Evolutionary conservation across 371 early-diverging fungal species (phyloP), one percentile per base, ranked within the genome.

Genomic region (Umbelopsis sp.): DNA sequence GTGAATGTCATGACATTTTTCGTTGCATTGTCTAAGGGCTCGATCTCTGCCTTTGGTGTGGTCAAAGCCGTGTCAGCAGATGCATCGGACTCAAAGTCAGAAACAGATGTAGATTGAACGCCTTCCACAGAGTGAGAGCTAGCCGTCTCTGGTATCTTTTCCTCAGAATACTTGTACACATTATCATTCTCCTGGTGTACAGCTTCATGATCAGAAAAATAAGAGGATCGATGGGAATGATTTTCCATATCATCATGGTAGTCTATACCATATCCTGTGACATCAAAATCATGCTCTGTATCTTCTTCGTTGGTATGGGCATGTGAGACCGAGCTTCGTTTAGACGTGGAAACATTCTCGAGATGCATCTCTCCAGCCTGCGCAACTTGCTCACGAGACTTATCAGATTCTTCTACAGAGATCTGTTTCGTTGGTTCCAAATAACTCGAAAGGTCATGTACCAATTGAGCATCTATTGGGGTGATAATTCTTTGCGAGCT

Each of bases 51-150:
- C 51, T 51, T 51, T 66, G 72, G 72, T 46, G 72, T 65, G 9
- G 74, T 71, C 12, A 71, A 63, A 50, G 74, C 66, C 11, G 80
- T 80, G 63, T 80, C 80, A 0, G 74, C 71, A 16, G 80, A 77
- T 32, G 51, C 62, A 41, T 66, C 65, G 20, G 70, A 57, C 12
- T 57, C 57, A n/a, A 57, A 57, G 29, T 57, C 57, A 8, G 32
- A 57, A 12, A 29, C 16, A 35, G 25, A 29, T 12, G 35, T 14
- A 35, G 25, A 57, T 1, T 57, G 57, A 57, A 35, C 14, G 35
- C 57, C 57, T 57, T 57, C 57, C 14, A 35, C 57, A 57, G 18
- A 57, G 35, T 48, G 11, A 7, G 48, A 48, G 48, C 48, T 48
- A 1, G 57, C 29, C 1, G 35, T 18, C 35, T 57, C 57, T 24